These are phyloP conservation scores for Salvia hispanica DNA, from an alignment of 257 asterid species.

Conservation along the genomic window DNA sequence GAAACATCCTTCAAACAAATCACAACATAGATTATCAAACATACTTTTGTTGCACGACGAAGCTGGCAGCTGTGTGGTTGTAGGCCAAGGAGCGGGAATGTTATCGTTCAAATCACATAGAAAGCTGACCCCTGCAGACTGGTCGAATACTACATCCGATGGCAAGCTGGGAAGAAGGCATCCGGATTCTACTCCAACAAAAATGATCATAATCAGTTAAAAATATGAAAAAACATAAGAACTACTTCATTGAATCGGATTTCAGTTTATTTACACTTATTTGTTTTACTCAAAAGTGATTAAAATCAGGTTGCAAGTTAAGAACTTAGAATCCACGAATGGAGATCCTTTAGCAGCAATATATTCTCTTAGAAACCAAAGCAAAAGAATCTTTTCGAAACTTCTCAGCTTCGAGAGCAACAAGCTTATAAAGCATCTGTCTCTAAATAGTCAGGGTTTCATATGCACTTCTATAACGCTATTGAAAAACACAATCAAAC, in stretches of 20 bases:
- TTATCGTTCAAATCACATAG: slow-evolving; percentile 94
- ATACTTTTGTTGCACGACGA: slow-evolving; percentile 91
- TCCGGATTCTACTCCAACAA: slow-evolving; percentile 59
- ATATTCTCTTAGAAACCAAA: neutral
- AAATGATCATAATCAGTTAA: slow-evolving; percentile 14
- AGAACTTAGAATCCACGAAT: neutral
- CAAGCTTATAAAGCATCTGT: neutral
- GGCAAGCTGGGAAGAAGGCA: slow-evolving; percentile 97
- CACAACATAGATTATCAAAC: slow-evolving; percentile 2
- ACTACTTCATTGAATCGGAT: neutral
- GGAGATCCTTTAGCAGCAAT: neutral
- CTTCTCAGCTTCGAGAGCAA: neutral
- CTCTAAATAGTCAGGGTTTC: neutral
- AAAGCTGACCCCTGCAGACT: slow-evolving; percentile 72
- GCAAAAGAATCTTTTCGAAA: neutral
- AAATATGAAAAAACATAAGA: neutral
- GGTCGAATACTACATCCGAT: slow-evolving; percentile 79
- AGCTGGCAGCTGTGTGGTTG: slow-evolving; percentile 57
- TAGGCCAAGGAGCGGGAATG: slow-evolving; percentile 99
- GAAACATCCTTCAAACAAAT: neutral
- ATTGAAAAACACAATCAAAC: neutral
- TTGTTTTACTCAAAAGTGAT: neutral
- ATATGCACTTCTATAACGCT: neutral
- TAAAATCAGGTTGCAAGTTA: neutral
- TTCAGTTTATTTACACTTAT: neutral